Conservation (phyloP, 805 yeast genomes). For the Candida ulmi region DNA sequence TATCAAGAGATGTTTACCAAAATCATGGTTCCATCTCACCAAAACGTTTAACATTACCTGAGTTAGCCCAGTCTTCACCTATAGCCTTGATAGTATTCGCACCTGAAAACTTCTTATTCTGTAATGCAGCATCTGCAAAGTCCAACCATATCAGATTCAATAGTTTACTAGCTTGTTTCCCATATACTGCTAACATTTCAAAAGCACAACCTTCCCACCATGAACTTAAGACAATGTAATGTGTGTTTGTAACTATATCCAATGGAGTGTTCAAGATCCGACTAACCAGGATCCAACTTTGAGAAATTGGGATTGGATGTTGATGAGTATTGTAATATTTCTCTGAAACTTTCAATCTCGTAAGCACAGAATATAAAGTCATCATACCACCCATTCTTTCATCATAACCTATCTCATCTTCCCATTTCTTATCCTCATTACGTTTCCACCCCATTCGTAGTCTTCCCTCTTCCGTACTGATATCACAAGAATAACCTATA, state of each 20-base stretch:
- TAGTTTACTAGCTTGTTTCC: constrained; percentile 65
- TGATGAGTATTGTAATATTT: constrained; percentile 22
- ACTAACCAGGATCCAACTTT: constrained; percentile 70
- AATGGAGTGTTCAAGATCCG: constrained; percentile 56
- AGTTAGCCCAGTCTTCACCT: constrained; percentile 70
- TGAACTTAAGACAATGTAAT: constrained; percentile 62
- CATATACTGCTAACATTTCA: constrained; percentile 52
- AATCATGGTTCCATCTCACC: constrained; percentile 30
- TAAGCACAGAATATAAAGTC: constrained; percentile 72
- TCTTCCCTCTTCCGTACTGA: constrained; percentile 81
- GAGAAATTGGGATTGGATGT: constrained; percentile 53
- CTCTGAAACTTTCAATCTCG: constrained; percentile 40
- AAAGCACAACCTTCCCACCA: constrained; percentile 90
- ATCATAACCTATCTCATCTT: constrained; percentile 61
- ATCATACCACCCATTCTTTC: constrained; percentile 86
- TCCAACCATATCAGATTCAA: constrained; percentile 38
- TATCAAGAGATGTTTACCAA: no score
- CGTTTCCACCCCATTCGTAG: constrained; percentile 84
- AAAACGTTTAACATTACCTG: constrained; percentile 38
- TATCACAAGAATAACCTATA: constrained; percentile 72
- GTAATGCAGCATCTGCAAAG: constrained; percentile 46
- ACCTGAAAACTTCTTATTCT: constrained; percentile 56
- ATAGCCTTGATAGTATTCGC: constrained; percentile 72
- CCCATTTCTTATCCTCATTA: constrained; percentile 33
- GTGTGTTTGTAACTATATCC: constrained; percentile 54